Evolutionary conservation across 257 asterid genomes (phyloP).

Genomic region (Forsythia viridissima): DNA sequence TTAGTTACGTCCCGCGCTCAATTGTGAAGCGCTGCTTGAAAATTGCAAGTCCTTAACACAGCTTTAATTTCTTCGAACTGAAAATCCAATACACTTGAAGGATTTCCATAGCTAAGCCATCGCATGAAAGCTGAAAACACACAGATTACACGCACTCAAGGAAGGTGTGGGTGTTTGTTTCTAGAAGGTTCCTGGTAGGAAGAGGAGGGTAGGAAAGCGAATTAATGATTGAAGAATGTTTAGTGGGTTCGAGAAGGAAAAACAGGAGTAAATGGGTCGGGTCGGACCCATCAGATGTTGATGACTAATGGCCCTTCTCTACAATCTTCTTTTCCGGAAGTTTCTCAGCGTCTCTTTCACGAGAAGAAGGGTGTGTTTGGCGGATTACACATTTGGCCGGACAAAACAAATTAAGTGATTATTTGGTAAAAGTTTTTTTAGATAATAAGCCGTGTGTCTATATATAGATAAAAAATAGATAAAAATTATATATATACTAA

Average conservation of each 20-base stretch:
- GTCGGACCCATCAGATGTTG: conserved; percentile 6
- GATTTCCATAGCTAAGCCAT: neutral
- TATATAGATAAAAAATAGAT: no score
- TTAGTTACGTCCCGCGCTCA: no score
- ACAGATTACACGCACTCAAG: neutral
- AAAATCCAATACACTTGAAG: neutral
- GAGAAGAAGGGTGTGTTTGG: neutral
- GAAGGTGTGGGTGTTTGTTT: conserved; percentile 21
- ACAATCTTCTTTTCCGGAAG: conserved; percentile 5
- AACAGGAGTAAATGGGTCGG: conserved; percentile 14
- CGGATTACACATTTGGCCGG: no score
- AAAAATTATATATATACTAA: no score
- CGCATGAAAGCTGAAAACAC: neutral
- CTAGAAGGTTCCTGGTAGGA: conserved; percentile 39
- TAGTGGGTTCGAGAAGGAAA: conserved; percentile 21
- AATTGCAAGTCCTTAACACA: neutral
- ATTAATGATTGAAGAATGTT: neutral
- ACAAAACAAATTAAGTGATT: no score
- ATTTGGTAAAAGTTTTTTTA: no score
- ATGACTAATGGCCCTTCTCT: neutral
- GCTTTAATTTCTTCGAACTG: neutral
- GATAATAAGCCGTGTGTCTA: no score
- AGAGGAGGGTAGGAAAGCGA: neutral
- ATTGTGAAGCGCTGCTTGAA: neutral
- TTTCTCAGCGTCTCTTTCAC: neutral